phyloP scores from a whole-genome alignment of 2,329 filamentous ascomycete genomes.

The Cercospora janseana region DNA sequence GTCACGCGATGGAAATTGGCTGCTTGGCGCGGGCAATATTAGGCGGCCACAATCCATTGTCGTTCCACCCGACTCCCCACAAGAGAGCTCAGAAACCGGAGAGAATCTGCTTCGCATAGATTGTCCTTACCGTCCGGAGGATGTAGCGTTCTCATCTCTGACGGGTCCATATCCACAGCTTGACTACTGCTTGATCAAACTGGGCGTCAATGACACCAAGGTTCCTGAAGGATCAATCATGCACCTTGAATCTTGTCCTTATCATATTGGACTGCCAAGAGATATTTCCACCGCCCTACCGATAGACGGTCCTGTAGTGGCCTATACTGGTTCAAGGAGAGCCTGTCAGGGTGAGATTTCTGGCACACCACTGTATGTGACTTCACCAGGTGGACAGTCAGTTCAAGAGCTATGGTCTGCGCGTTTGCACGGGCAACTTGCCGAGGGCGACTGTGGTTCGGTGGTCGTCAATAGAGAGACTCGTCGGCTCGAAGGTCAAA shows the following conservation, averaged over 20 bases:
- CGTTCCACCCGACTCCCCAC: not conserved
- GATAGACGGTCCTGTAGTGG: not conserved
- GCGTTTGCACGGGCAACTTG: conserved; percentile 4
- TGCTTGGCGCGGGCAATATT: not conserved
- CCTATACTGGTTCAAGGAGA: conserved; percentile 10
- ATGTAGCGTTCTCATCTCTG: conserved; percentile 7
- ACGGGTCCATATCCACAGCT: not conserved
- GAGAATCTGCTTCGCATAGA: no score
- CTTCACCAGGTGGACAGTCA: not conserved
- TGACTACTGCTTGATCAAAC: conserved; percentile 13
- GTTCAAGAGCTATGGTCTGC: conserved; percentile 15
- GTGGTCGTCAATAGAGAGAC: conserved; percentile 3
- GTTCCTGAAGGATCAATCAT: not conserved
- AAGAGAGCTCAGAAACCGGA: not conserved
- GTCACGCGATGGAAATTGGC: not conserved
- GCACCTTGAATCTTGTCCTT: not conserved
- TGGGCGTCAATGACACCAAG: not conserved
- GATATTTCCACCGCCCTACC: not conserved
- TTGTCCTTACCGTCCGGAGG: not conserved
- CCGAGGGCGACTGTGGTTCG: conserved; percentile 13
- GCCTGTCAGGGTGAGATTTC: conserved; percentile 1
- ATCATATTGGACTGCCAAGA: not conserved
- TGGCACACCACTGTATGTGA: conserved; percentile 7
- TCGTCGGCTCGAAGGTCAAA: conserved; percentile 8
- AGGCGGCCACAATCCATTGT: not conserved